A percentile compares a stretch with the other conserved stretches of the same genome.
Evolutionary conservation across 139 green algal species (phyloP).

Genomic region (Closterium sp.): DNA sequence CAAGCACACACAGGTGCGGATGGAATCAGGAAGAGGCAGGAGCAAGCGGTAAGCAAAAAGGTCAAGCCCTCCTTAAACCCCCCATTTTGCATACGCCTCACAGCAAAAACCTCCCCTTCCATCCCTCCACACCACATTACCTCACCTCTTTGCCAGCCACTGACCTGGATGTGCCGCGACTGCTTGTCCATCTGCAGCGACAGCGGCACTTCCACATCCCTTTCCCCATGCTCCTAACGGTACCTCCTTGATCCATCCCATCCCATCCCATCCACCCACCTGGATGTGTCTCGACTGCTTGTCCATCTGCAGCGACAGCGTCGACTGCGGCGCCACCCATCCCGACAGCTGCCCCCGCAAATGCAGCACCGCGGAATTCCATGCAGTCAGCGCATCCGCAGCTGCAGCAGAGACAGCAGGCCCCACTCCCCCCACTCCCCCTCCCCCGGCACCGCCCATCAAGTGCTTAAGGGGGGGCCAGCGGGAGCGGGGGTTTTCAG

Average conservation of each 20-base stretch:
- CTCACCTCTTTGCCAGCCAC: neutral
- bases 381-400: conserved; percentile 37
- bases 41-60: no score
- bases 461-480: conserved; percentile 24
- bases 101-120: no score
- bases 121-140: no score
- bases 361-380: conserved; percentile 50
- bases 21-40: no score
- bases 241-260: neutral
- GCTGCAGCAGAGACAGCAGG: neutral
- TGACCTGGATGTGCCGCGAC: conserved; percentile 60
- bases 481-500: conserved; percentile 12
- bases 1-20: no score
- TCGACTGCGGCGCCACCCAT: conserved; percentile 63
- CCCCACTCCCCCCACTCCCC: neutral
- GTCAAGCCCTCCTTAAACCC: no score
- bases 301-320: conserved; percentile 64
- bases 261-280: neutral
- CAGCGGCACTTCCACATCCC: conserved; percentile 49
- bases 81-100: no score
- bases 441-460: no score
- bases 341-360: conserved; percentile 63
- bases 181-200: conserved; percentile 72
- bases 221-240: neutral
- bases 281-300: conserved; percentile 75